Percentiles rank a stretch among this genome's conserved stretches.
Evolutionary conservation across 2,329 filamentous ascomycete genomes (phyloP).

Genomic region (Trichoderma guizhouense): DNA sequence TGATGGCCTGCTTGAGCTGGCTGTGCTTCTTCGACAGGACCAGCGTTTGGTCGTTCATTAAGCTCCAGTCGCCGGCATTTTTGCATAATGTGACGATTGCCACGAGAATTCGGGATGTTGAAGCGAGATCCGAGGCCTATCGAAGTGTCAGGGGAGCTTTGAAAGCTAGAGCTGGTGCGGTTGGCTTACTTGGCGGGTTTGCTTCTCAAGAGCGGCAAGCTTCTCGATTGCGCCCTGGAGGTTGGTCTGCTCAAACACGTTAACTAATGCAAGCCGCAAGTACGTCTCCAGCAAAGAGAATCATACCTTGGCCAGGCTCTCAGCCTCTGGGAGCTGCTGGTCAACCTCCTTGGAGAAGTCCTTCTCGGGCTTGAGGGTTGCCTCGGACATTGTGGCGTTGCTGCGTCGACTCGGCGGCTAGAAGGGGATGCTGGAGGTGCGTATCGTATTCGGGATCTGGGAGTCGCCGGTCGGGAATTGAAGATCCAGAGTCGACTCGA

Average conservation of each 20-base stretch:
- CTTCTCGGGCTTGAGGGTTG: slow-evolving; percentile 89
- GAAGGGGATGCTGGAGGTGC: not conserved
- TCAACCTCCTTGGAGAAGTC: slow-evolving; percentile 98
- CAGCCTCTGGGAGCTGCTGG: slow-evolving; percentile 82
- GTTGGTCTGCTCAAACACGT: slow-evolving; percentile 56
- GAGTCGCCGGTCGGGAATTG: not conserved
- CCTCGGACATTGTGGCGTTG: slow-evolving; percentile 67
- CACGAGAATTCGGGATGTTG: slow-evolving; percentile 84
- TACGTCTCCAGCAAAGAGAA: slow-evolving; percentile 28
- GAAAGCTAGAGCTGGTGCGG: slow-evolving; percentile 18
- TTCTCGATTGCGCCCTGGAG: slow-evolving; percentile 89
- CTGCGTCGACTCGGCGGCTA: not conserved
- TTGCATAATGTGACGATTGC: slow-evolving; percentile 93
- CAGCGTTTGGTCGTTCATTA: slow-evolving; percentile 94
- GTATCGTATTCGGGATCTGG: not conserved
- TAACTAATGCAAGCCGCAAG: slow-evolving; percentile 9
- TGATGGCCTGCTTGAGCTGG: slow-evolving; percentile 98
- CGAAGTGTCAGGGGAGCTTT: slow-evolving; percentile 20
- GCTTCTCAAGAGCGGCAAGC: slow-evolving; percentile 87
- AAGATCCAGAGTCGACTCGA: not conserved
- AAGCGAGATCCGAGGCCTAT: slow-evolving; percentile 90
- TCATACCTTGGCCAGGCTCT: slow-evolving; percentile 79
- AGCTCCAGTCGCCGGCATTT: slow-evolving; percentile 84
- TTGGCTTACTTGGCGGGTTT: slow-evolving; percentile 79
- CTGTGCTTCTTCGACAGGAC: slow-evolving; percentile 99